These are phyloP conservation scores for Claviceps paspali DNA, from an alignment of 2,329 filamentous ascomycete species.

Conservation along the genomic window DNA sequence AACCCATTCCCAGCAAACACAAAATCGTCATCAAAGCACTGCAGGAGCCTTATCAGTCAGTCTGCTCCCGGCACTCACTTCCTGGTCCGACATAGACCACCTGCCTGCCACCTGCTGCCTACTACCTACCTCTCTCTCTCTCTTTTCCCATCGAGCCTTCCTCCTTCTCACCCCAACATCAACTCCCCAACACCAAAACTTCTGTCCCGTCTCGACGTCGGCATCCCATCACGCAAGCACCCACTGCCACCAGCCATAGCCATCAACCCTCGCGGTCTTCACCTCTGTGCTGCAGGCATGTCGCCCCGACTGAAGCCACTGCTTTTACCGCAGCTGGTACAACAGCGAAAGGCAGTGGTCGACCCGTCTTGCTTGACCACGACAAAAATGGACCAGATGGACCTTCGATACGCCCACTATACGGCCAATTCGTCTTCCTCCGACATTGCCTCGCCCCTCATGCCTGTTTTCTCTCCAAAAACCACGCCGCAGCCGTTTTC, in stretches of 20 bases:
- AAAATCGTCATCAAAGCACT: no score
- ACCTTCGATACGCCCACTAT: constrained; percentile 26
- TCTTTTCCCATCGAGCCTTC: background rate
- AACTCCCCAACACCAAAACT: no score
- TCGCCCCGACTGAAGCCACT: constrained; percentile 6
- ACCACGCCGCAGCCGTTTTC: constrained; percentile 50
- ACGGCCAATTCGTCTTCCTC: constrained; percentile 43
- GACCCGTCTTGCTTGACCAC: constrained; percentile 15
- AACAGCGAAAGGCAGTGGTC: constrained; percentile 6
- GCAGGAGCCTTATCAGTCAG: no score
- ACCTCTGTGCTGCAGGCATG: constrained; percentile 5
- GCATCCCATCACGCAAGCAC: background rate
- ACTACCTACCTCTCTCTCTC: background rate
- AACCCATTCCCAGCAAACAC: no score
- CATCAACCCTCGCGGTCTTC: constrained; percentile 1
- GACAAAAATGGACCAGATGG: constrained; percentile 18
- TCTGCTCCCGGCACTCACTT: no score
- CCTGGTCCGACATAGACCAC: no score
- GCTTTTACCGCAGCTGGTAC: constrained; percentile 5
- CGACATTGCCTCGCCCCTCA: constrained; percentile 53
- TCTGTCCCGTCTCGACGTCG: no score
- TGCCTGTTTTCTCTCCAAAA: constrained; percentile 52
- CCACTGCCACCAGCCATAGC: background rate
- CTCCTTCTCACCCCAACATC: background rate
- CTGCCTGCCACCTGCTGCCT: no score